phyloP scores from a whole-genome alignment of 2,329 filamentous ascomycete species.

The Arthrobotrys megalospora region DNA sequence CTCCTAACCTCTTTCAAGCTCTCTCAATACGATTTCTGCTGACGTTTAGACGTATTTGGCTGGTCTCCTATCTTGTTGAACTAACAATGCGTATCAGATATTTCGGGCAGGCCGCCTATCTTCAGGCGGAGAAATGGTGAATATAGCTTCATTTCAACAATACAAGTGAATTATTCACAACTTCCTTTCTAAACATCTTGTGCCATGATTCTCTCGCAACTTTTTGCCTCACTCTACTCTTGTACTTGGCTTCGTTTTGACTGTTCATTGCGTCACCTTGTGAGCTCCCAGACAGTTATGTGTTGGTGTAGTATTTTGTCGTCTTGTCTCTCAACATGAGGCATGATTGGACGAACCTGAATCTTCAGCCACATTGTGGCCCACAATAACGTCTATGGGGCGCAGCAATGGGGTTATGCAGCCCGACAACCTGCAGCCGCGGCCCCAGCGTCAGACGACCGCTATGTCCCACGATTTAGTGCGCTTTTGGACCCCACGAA shows the following conservation, averaged over 20 bases:
- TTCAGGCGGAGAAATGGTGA: no score
- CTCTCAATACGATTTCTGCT: no score
- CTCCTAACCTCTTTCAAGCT: neutral
- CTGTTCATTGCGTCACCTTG: neutral
- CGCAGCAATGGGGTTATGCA: neutral
- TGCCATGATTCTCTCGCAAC: no score
- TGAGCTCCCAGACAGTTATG: neutral
- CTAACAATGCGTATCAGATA: no score
- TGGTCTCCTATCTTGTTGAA: neutral
- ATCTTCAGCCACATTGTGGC: slow-evolving; percentile 6
- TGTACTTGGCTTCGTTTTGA: no score
- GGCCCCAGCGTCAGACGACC: neutral
- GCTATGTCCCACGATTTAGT: neutral
- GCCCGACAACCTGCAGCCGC: neutral
- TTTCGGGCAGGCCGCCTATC: no score
- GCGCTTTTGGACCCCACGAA: slow-evolving; percentile 10
- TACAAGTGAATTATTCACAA: no score
- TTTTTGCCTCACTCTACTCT: no score
- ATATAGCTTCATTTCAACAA: no score
- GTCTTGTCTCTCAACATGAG: neutral
- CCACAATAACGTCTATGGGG: neutral
- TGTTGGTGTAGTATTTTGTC: slow-evolving; percentile 49
- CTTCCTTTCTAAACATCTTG: no score
- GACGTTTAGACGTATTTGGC: neutral
- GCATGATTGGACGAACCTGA: slow-evolving; percentile 21